These are phyloP conservation scores for Phylloporus sp. DNA, from an alignment of 768 basidiomycete species.

Conservation along the genomic window DNA sequence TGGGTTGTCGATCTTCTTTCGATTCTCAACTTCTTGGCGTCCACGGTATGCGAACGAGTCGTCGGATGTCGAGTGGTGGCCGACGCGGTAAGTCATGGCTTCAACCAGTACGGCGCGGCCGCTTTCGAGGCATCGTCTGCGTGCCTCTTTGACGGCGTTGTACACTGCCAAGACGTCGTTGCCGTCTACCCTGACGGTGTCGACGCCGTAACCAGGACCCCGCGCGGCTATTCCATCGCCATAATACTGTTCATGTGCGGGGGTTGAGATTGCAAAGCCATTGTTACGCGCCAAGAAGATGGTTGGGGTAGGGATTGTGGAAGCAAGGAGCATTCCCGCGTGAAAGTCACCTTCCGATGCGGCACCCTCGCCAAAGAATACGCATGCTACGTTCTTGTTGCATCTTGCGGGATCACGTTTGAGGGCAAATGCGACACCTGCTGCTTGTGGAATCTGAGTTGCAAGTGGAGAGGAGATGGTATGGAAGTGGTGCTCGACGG, in stretches of 20 bases:
- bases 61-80: slow-evolving; percentile 95
- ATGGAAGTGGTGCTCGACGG: slow-evolving; percentile 79
- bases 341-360: slow-evolving; percentile 96
- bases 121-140: slow-evolving; percentile 66
- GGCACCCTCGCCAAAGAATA: slow-evolving; percentile 92
- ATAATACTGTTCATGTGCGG: slow-evolving; percentile 80
- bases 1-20: slow-evolving; percentile 88
- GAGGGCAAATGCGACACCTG: slow-evolving; percentile 87
- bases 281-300: slow-evolving; percentile 78
- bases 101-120: slow-evolving; percentile 81
- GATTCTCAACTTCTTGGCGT: slow-evolving; percentile 85
- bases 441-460: slow-evolving; percentile 93
- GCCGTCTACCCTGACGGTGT: slow-evolving; percentile 89
- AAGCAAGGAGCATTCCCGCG: slow-evolving; percentile 79
- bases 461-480: slow-evolving; percentile 91
- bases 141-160: slow-evolving; percentile 64
- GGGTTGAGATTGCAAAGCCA: slow-evolving; percentile 94
- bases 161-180: slow-evolving; percentile 88
- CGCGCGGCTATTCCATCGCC: slow-evolving; percentile 92
- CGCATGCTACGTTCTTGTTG: slow-evolving; percentile 72
- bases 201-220: slow-evolving; percentile 86
- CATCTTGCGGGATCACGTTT: slow-evolving; percentile 68
- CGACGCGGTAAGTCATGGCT: slow-evolving; percentile 89
- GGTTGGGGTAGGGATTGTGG: slow-evolving; percentile 68
- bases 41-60: slow-evolving; percentile 93